Base-by-base conservation (phyloP, 805 yeast genomes). In the Yamadazyma phyllophila region DNA sequence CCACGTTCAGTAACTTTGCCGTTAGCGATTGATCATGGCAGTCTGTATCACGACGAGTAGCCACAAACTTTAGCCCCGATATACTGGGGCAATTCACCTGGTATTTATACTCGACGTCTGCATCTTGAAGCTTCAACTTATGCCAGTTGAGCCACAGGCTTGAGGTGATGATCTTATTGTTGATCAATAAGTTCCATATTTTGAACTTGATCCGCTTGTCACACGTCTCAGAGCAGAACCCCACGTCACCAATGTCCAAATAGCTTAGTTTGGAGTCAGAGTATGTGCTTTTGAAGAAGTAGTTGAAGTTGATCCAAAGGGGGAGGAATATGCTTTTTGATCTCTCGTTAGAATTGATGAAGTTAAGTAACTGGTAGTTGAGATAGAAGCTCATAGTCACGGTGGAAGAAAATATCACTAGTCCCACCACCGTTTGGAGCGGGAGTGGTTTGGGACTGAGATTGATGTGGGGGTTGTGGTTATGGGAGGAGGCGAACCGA, bases 251-350 rank as follows among this genome's bases (percentile, higher is more conserved):
- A 36, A 40, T 46, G 45, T 53, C 46, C 26, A 48, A 26, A 55
- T 9, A 58, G 57, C 12, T 45, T 31, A 51, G 65, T 69, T 42
- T 34, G 4, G 27, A 62, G 43, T 49, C 65, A 62, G 44, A 44
- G 49, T 38, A 69, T 39, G 24, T 53, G 60, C 10, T 44, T 31
- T n/a, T 70, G 66, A 45, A 63, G 11, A 69, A 58, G 53, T 61
- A 60, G 50, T 70, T 63, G 38, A 48, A 38, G 45, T 57, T 52
- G 27, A 61, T 11, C 62, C 60, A 61, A 26, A 61, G 44, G 2
- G 65, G 65, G n/a, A 61, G 41, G 40, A 60, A 60, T 2, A 61
- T 42, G 8, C 57, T 39, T 40, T 43, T 51, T 10, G 40, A 14
- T 9, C 17, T 24, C 12, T 30, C 39, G 10, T 44, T 33, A 8